phyloP scores from a whole-genome alignment of 371 early-diverging fungal genomes.

The Mucor racemosus region DNA sequence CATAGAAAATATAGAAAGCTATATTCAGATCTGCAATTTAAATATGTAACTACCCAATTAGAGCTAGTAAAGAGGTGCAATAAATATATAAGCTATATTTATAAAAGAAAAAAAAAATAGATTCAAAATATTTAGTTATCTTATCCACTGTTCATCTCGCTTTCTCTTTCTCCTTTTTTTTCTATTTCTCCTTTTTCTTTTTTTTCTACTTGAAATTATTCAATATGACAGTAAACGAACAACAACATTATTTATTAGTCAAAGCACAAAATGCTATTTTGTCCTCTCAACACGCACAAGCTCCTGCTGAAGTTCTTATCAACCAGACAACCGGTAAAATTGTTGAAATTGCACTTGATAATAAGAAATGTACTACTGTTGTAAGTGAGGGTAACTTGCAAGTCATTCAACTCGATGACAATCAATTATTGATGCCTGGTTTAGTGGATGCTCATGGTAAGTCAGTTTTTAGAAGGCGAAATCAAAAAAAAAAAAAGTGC shows the following conservation, averaged over 20 bases:
- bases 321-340: slow-evolving; percentile 58
- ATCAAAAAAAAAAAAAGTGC: background rate
- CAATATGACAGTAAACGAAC: slow-evolving; percentile 13
- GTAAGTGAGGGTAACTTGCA: slow-evolving; percentile 26
- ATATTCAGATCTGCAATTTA: background rate
- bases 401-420: slow-evolving; percentile 37
- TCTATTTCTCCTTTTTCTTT: slow-evolving; percentile 2
- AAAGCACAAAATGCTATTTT: slow-evolving; percentile 51
- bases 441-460: slow-evolving; percentile 78
- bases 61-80: background rate
- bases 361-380: slow-evolving; percentile 10
- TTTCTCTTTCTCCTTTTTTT: background rate
- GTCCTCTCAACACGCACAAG: slow-evolving; percentile 42
- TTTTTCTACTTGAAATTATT: background rate
- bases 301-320: slow-evolving; percentile 53
- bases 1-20: background rate
- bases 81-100: background rate
- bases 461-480: background rate
- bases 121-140: background rate
- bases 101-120: background rate
- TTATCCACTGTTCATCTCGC: background rate
- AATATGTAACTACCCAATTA: background rate
- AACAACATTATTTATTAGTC: slow-evolving; percentile 36
- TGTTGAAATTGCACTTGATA: slow-evolving; percentile 41
- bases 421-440: slow-evolving; percentile 74